Evolutionary conservation across 1,139 yeast species (phyloP).

Genomic region (Meyerozyma sp.): DNA sequence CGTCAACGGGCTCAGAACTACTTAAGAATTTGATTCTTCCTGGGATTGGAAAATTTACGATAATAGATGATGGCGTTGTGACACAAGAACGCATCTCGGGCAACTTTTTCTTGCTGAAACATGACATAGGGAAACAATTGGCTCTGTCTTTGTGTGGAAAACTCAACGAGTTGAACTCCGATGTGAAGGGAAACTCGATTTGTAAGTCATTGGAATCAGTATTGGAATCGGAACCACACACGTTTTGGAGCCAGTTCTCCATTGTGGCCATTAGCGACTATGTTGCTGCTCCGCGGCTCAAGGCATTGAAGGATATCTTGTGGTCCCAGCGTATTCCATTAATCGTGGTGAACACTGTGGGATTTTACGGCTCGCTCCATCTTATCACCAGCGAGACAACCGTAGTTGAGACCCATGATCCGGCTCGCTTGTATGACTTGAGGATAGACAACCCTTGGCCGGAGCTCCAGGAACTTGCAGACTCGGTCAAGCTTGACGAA

Average conservation of each 20-base stretch:
- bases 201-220: constrained; percentile 15
- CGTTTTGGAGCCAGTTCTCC: constrained; percentile 48
- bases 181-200: constrained; percentile 40
- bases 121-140: constrained; percentile 39
- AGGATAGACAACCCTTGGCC: constrained; percentile 75
- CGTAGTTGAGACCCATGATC: constrained; percentile 73
- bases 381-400: constrained; percentile 49
- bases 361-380: constrained; percentile 65
- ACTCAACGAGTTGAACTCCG: constrained; percentile 57
- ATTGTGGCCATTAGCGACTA: constrained; percentile 47
- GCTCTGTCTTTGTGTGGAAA: constrained; percentile 35
- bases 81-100: constrained; percentile 40
- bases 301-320: constrained; percentile 28
- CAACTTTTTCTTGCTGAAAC: constrained; percentile 56
- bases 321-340: constrained; percentile 50
- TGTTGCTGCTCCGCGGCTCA: constrained; percentile 13
- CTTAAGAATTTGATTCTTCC: constrained; percentile 78
- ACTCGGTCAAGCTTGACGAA: constrained; percentile 42
- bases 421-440: constrained; percentile 58
- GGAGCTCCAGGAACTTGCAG: constrained; percentile 51
- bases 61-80: constrained; percentile 47
- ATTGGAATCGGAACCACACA: constrained; percentile 11
- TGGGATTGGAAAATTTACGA: constrained; percentile 66
- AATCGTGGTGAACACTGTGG: constrained; percentile 47
- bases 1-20: constrained; percentile 60